Percentiles rank a stretch among this genome's conserved stretches.
These are phyloP conservation scores for Hyaloperonospora brassicae DNA, from an alignment of 352 stramenopile species.

Conservation along the genomic window DNA sequence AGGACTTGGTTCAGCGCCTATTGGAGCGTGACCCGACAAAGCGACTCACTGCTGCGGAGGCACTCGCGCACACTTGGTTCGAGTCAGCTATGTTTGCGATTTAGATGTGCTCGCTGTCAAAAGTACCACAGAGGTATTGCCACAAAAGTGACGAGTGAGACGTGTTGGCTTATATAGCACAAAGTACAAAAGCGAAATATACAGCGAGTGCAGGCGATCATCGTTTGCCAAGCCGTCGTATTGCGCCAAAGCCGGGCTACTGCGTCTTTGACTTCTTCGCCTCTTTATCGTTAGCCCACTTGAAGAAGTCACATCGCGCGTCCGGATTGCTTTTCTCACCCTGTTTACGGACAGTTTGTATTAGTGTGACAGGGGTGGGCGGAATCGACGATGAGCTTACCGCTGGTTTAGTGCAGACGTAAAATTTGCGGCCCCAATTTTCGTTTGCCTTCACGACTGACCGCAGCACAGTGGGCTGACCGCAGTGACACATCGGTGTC, in stretches of 20 bases:
- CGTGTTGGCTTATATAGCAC: slow-evolving; percentile 20
- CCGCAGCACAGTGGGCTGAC: slow-evolving; percentile 60
- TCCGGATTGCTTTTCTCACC: slow-evolving; percentile 73
- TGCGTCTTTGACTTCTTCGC: slow-evolving; percentile 17
- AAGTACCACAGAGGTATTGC: not conserved
- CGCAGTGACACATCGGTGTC: slow-evolving; percentile 60
- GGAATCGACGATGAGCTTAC: slow-evolving; percentile 21
- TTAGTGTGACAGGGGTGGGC: not conserved
- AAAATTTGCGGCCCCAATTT: slow-evolving; percentile 82
- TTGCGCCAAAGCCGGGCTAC: slow-evolving; percentile 2
- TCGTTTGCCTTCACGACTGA: slow-evolving; percentile 73
- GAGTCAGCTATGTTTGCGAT: slow-evolving; percentile 79
- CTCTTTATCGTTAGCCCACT: slow-evolving; percentile 51
- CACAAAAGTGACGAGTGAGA: slow-evolving; percentile 12
- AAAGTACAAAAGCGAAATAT: slow-evolving; percentile 33
- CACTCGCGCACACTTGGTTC: slow-evolving; percentile 78
- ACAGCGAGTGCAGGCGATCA: slow-evolving; percentile 20
- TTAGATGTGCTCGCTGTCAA: slow-evolving; percentile 27
- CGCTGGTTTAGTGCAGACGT: slow-evolving; percentile 75
- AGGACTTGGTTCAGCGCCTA: slow-evolving; percentile 71
- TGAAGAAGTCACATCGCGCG: slow-evolving; percentile 80
- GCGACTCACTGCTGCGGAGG: slow-evolving; percentile 70
- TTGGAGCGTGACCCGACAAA: slow-evolving; percentile 80
- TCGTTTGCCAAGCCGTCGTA: slow-evolving; percentile 9
- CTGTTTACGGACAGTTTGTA: slow-evolving; percentile 22